phyloP scores from a whole-genome alignment of 139 green algal genomes.

The Diplosphaera chodatii region DNA sequence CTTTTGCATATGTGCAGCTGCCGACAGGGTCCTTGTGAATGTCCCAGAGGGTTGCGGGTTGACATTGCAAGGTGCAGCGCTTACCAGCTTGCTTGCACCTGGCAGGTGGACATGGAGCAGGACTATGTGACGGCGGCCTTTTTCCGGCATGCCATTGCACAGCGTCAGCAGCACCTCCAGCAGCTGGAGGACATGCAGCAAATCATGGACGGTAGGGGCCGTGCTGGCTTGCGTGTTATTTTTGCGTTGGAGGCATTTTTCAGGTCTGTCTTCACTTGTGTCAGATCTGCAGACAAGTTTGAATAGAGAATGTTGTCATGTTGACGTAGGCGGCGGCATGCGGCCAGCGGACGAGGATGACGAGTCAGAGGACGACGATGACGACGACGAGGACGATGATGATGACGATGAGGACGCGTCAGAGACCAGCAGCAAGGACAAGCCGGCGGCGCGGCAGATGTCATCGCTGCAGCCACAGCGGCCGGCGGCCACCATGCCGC shows the following conservation, averaged over 20 bases:
- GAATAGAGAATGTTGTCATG: not conserved
- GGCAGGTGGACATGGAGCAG: conserved; percentile 84
- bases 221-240: no score
- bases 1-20: no score
- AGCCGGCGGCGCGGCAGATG: not conserved
- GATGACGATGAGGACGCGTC: conserved; percentile 15
- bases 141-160: conserved; percentile 69
- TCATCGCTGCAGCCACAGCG: not conserved
- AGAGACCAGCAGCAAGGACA: conserved; percentile 12
- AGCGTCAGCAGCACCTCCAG: conserved; percentile 16
- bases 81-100: no score
- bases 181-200: conserved; percentile 20
- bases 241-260: no score
- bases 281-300: no score
- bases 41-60: no score
- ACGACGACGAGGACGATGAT: conserved; percentile 7
- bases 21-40: no score
- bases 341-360: not conserved
- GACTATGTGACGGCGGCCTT: conserved; percentile 79
- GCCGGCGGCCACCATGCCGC: not conserved
- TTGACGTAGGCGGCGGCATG: not conserved
- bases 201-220: not conserved
- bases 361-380: conserved; percentile 15
- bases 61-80: no score
- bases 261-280: no score